phyloP scores from a whole-genome alignment of 805 yeast species.

The Saccharomycopsis lassenensis region DNA sequence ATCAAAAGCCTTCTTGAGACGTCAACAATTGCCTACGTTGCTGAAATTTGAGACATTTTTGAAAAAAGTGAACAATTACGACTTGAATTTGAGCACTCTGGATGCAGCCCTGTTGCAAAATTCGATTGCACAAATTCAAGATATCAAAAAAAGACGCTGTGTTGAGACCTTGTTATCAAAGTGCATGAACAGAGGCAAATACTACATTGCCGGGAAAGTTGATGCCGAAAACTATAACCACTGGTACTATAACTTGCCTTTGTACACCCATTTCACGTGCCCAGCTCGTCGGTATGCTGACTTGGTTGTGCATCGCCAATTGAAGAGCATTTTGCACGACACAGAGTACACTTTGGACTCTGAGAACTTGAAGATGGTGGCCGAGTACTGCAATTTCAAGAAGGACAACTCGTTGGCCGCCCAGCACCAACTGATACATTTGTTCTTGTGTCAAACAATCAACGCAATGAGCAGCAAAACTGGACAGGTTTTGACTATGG shows the following conservation, averaged over 20 bases:
- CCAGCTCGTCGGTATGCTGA: conserved; percentile 92
- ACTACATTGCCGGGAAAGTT: conserved; percentile 78
- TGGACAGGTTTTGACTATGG: conserved; percentile 78
- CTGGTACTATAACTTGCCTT: conserved; percentile 70
- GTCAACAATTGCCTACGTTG: conserved; percentile 76
- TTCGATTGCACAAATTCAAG: conserved; percentile 55
- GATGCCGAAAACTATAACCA: conserved; percentile 72
- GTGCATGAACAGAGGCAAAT: conserved; percentile 76
- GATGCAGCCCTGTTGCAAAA: conserved; percentile 60
- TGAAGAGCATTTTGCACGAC: conserved; percentile 49
- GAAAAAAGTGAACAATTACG: conserved; percentile 54
- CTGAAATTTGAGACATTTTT: conserved; percentile 73
- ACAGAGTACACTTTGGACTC: conserved; percentile 36
- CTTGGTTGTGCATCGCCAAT: conserved; percentile 83
- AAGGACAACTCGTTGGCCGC: conserved; percentile 90
- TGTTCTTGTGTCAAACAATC: conserved; percentile 72
- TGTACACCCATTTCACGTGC: conserved; percentile 88
- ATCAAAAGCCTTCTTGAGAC: conserved; percentile 71
- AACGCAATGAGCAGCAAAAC: conserved; percentile 59
- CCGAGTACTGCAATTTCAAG: conserved; percentile 91
- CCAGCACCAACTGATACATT: conserved; percentile 89
- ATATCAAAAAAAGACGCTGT: conserved; percentile 54
- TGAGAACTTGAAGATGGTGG: conserved; percentile 65
- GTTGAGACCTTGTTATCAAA: conserved; percentile 73
- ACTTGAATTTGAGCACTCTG: conserved; percentile 61